phyloP scores from a whole-genome alignment of 306 rosid species.

The Phaseolus lunatus region DNA sequence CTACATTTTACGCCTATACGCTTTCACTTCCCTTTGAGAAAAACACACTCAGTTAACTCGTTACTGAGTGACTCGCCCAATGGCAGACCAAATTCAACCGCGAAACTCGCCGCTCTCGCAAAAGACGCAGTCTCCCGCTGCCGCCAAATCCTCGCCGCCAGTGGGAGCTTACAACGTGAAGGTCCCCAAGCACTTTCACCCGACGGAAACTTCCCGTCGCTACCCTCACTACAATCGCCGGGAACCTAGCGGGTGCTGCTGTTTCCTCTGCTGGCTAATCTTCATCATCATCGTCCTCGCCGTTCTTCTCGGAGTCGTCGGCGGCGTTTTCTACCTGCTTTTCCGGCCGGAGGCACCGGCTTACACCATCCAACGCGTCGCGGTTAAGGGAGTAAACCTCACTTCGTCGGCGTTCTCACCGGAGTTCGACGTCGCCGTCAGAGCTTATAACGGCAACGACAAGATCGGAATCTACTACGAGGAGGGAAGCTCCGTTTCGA shows the following conservation, averaged over 20 bases:
- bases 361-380: conserved; percentile 49
- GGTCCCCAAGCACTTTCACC: conserved; percentile 74
- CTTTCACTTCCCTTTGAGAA: neutral
- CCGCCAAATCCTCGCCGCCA: conserved; percentile 35
- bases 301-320: conserved; percentile 51
- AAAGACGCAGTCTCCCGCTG: conserved; percentile 9
- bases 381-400: conserved; percentile 61
- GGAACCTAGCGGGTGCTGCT: conserved; percentile 49
- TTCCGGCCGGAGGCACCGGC: conserved; percentile 61
- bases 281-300: conserved; percentile 39
- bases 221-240: conserved; percentile 47
- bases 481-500: conserved; percentile 51
- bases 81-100: conserved; percentile 77
- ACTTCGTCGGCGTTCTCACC: conserved; percentile 57
- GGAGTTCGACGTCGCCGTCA: conserved; percentile 52
- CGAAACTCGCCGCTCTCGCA: conserved; percentile 34
- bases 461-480: conserved; percentile 75
- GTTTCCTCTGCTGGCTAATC: conserved; percentile 56
- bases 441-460: conserved; percentile 62
- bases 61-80: conserved; percentile 33
- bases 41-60: neutral
- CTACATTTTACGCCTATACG: neutral
- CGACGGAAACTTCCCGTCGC: conserved; percentile 65
- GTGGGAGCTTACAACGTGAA: conserved; percentile 69
- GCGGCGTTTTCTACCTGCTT: conserved; percentile 60